These are phyloP conservation scores for Neurospora sp. DNA, from an alignment of 495 filamentous ascomycete species.

Conservation along the genomic window DNA sequence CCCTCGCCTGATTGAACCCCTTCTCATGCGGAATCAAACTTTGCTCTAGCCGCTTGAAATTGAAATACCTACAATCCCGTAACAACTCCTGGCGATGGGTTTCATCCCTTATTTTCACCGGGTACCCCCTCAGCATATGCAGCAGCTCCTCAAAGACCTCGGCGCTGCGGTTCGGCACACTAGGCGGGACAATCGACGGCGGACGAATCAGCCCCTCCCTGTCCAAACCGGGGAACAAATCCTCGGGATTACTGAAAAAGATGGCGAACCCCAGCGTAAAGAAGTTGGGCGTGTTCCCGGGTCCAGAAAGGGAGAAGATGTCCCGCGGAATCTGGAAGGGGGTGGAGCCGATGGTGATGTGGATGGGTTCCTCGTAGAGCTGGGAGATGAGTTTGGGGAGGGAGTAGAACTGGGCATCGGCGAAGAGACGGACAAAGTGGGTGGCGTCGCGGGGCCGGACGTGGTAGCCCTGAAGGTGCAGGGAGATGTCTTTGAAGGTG, in stretches of 20 bases:
- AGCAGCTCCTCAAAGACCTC: conserved; percentile 74
- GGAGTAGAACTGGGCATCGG: conserved; percentile 93
- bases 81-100: conserved; percentile 71
- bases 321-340: conserved; percentile 87
- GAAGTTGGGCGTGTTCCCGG: conserved; percentile 89
- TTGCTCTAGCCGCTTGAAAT: conserved; percentile 86
- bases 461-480: conserved; percentile 92
- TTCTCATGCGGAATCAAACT: conserved; percentile 71
- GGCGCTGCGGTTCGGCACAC: conserved; percentile 68
- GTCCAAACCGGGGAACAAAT: conserved; percentile 81
- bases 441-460: conserved; percentile 70
- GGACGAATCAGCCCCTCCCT: conserved; percentile 76
- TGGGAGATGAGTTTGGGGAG: conserved; percentile 84
- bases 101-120: conserved; percentile 64
- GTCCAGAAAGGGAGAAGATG: conserved; percentile 55
- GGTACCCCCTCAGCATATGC: conserved; percentile 83
- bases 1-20: conserved; percentile 59
- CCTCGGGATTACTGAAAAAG: conserved; percentile 71
- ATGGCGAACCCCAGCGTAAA: conserved; percentile 87
- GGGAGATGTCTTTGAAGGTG: conserved; percentile 80
- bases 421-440: conserved; percentile 86
- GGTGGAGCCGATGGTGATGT: conserved; percentile 74
- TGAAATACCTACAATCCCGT: conserved; percentile 84
- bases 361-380: conserved; percentile 90
- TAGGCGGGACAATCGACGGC: conserved; percentile 74